Evolutionary conservation across 257 asterid genomes (phyloP).

Genomic region (Solanum peruvianum): DNA sequence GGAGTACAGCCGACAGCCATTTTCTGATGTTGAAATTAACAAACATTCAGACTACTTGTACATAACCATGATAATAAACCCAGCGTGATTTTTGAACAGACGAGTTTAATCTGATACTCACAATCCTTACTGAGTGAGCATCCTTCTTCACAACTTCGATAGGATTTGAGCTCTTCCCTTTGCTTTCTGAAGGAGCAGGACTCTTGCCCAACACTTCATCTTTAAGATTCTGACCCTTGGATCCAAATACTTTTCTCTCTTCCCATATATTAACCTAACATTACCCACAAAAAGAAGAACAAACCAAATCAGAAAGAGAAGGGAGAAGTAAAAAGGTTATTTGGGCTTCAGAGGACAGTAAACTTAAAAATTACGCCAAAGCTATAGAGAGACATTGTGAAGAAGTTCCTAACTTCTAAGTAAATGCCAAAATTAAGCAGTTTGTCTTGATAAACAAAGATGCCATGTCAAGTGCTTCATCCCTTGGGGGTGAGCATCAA

Average conservation of each 20-base stretch:
- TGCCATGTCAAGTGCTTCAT: no score
- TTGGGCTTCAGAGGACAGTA: neutral
- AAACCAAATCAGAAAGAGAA: neutral
- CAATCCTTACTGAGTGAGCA: constrained; percentile 65
- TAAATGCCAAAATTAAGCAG: neutral
- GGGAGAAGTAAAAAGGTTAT: neutral
- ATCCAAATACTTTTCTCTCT: constrained; percentile 93
- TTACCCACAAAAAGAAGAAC: neutral
- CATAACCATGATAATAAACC: neutral
- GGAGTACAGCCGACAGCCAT: constrained; percentile 79
- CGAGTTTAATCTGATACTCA: constrained; percentile 22
- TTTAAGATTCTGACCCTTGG: constrained; percentile 81
- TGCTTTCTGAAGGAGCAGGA: constrained; percentile 32
- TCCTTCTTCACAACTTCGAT: constrained; percentile 81
- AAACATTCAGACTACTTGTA: neutral
- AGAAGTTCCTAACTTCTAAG: neutral
- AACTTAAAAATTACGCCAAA: neutral
- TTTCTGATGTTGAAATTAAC: constrained; percentile 44
- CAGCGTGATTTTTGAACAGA: constrained; percentile 1
- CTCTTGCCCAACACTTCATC: constrained; percentile 58
- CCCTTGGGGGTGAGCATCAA: no score
- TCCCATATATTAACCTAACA: constrained; percentile 88
- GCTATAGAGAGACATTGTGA: neutral
- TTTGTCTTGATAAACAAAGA: no score
- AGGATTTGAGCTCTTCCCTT: constrained; percentile 46